Conservation (phyloP, 2,329 filamentous ascomycete genomes). For the Colletotrichum incanum region DNA sequence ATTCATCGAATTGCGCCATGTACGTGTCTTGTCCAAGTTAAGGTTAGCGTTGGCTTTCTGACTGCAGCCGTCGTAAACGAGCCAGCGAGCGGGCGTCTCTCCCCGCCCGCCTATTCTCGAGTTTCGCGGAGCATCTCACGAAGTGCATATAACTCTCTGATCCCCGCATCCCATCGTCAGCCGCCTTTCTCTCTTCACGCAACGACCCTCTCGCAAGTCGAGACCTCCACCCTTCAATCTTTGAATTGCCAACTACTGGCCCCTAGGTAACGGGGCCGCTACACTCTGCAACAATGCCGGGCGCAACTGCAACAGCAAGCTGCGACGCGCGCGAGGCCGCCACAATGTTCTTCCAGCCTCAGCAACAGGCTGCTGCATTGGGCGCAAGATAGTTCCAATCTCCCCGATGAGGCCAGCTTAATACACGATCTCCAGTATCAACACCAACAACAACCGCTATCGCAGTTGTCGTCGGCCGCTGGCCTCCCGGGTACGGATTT, state of each 20-base stretch:
- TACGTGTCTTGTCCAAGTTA: neutral
- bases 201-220: constrained; percentile 24
- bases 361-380: constrained; percentile 24
- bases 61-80: constrained; percentile 28
- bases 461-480: constrained; percentile 26
- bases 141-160: constrained; percentile 16
- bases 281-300: constrained; percentile 44
- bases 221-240: constrained; percentile 1
- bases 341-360: constrained; percentile 34
- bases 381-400: constrained; percentile 31
- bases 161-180: neutral
- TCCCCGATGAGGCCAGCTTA: constrained; percentile 33
- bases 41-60: constrained; percentile 9
- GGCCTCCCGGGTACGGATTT: constrained; percentile 38
- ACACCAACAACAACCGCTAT: constrained; percentile 1
- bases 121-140: neutral
- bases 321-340: constrained; percentile 18
- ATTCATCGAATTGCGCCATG: constrained; percentile 8
- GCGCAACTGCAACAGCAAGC: constrained; percentile 29
- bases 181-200: neutral
- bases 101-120: too few relatives aligned
- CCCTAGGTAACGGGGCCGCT: constrained; percentile 39
- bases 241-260: constrained; percentile 20
- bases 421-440: constrained; percentile 21
- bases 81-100: neutral